Base-by-base conservation (phyloP, 1,284 basidiomycete species). In the Heterobasidion occidentale region DNA sequence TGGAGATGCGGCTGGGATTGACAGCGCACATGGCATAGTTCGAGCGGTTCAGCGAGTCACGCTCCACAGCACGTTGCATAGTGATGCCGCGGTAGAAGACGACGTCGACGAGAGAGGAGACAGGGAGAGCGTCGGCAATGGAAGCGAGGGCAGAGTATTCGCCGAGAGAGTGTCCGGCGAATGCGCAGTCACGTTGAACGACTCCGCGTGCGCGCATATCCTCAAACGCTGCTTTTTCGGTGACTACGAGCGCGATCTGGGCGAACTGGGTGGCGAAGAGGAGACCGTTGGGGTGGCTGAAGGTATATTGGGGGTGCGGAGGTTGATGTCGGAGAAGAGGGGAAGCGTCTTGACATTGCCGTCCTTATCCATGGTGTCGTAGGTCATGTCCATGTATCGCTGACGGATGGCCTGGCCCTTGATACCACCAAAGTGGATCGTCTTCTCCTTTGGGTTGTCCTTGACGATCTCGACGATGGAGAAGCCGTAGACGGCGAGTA, bases 11-110 rank as follows among this genome's bases (percentile, higher is more conserved):
- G 64, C 92, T 90, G 1, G 97, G 97, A 73, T 98, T 98, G 67
- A 98, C 91, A 15, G 96, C 96, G 72, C 94, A 95, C 97, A 99
- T 98, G 17, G 94, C 95, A 67, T 98, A 99, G 71, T 96, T 94
- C 36, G 92, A 95, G 54, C 96, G 85, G 68, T 95, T 95, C 58
- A 91, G 79, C 2, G 88, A 78, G 67, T 98, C 96, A 51, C 96
- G 92, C 72, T 97, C 92, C 59, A 98, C 95, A 19, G 95, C 95
- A 49, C 94, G 92, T 70, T 98, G 95, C 96, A 99, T 99, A 52
- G 96, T 99, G 67, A 99, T 96, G 69, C 96, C 96, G 72, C 97
- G 93, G 74, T 98, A 98, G 82, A 99, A 98, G 47, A 99, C 96
- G 67, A 99, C 92, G 65, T 98, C 95, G 64, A 96, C 93, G 53